A percentile compares a stretch with the other conserved stretches of the same genome.
phyloP scores from a whole-genome alignment of 2,329 filamentous ascomycete species.

The Phyllosticta citrichinensis region DNA sequence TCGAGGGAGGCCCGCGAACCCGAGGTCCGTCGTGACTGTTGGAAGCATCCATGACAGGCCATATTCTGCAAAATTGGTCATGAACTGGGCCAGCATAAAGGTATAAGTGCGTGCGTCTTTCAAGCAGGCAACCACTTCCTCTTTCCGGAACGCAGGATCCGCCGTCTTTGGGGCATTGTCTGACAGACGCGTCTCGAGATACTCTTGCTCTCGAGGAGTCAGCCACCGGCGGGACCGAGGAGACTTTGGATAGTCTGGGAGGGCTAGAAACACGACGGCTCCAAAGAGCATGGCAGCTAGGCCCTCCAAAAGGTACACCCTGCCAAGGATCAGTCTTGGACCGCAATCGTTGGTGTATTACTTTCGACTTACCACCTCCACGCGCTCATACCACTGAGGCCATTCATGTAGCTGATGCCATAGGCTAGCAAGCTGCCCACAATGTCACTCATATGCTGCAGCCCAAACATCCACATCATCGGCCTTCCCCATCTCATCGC shows the following conservation, averaged over 20 bases:
- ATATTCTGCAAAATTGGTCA: slow-evolving; percentile 34
- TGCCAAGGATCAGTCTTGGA: slow-evolving; percentile 3
- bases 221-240: slow-evolving; percentile 29
- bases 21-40: slow-evolving; percentile 33
- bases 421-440: slow-evolving; percentile 22
- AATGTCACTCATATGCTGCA: slow-evolving; percentile 24
- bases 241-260: slow-evolving; percentile 38
- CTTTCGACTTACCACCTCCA: slow-evolving; percentile 14
- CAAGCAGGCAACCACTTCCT: slow-evolving; percentile 28
- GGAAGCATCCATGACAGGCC: slow-evolving; percentile 34
- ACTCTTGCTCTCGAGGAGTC: slow-evolving; percentile 30
- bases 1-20: slow-evolving; percentile 32
- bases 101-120: slow-evolving; percentile 26
- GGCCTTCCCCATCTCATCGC: slow-evolving; percentile 29
- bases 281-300: slow-evolving; percentile 33
- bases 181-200: slow-evolving; percentile 29
- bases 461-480: slow-evolving; percentile 26
- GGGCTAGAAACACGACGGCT: slow-evolving; percentile 27
- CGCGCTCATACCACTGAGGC: slow-evolving; percentile 13
- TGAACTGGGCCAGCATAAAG: slow-evolving; percentile 29
- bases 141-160: slow-evolving; percentile 27
- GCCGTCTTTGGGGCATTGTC: slow-evolving; percentile 30
- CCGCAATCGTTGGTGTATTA: too few relatives aligned
- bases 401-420: slow-evolving; percentile 17
- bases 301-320: slow-evolving; percentile 38